Conservation (phyloP, 1,139 yeast species). For the Sugiyamaella neomexicana region DNA sequence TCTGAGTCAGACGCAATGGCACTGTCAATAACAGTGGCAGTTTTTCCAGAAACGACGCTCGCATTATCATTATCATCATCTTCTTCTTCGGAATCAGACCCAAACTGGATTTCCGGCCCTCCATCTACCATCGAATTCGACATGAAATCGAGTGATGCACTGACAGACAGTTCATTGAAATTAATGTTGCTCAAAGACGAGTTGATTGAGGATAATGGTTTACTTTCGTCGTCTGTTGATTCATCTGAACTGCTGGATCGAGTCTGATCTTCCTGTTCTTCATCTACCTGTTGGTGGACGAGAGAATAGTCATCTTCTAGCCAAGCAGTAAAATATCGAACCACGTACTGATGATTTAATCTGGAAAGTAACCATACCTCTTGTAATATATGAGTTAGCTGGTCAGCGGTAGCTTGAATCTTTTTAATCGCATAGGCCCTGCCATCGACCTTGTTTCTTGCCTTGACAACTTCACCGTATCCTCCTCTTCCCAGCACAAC, state of each 20-base stretch:
- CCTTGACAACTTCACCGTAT: slow-evolving; percentile 96
- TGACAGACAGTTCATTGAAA: slow-evolving; percentile 17
- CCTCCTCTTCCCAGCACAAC: slow-evolving; percentile 94
- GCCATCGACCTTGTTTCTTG: slow-evolving; percentile 89
- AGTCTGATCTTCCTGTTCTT: slow-evolving; percentile 25
- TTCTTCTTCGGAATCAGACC: slow-evolving; percentile 29
- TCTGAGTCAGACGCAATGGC: not conserved
- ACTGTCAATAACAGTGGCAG: not conserved
- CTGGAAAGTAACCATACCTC: slow-evolving; percentile 92
- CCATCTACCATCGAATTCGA: slow-evolving; percentile 34
- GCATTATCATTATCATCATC: slow-evolving; percentile 25
- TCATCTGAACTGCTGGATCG: slow-evolving; percentile 25
- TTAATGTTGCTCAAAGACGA: slow-evolving; percentile 14
- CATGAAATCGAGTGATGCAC: slow-evolving; percentile 34
- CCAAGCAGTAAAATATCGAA: slow-evolving; percentile 97
- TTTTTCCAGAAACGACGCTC: slow-evolving; percentile 17
- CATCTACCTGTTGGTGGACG: slow-evolving; percentile 36
- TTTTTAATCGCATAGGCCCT: slow-evolving; percentile 93
- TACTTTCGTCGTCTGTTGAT: slow-evolving; percentile 16
- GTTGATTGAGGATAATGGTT: slow-evolving; percentile 1
- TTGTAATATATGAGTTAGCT: slow-evolving; percentile 74
- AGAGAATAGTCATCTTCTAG: slow-evolving; percentile 61
- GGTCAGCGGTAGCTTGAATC: slow-evolving; percentile 77
- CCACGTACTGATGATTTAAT: slow-evolving; percentile 92
- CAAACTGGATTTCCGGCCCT: slow-evolving; percentile 37